Evolutionary conservation across 2,329 filamentous ascomycete genomes (phyloP).

Genomic region (Penicillium brasilianum): DNA sequence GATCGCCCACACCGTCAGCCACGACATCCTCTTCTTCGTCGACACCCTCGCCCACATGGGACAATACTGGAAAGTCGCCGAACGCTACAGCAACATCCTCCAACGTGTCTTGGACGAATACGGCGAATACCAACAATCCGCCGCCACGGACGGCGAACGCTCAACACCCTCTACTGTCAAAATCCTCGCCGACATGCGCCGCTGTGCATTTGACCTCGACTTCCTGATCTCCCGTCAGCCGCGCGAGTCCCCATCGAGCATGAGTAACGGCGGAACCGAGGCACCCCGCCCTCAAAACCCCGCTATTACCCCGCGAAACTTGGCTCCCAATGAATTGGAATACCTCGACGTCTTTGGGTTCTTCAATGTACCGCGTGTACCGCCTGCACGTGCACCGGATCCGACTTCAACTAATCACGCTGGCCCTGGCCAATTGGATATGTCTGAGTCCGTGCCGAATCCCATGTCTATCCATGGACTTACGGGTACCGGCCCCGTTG

Average conservation of each 20-base stretch:
- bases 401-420: slow-evolving; percentile 28
- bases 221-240: slow-evolving; percentile 87
- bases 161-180: slow-evolving; percentile 81
- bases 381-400: slow-evolving; percentile 44
- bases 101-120: slow-evolving; percentile 87
- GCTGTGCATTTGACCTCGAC: slow-evolving; percentile 88
- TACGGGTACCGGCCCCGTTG: slow-evolving; percentile 30
- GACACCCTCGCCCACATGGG: slow-evolving; percentile 82
- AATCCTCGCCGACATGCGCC: slow-evolving; percentile 88
- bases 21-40: slow-evolving; percentile 80
- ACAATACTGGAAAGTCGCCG: slow-evolving; percentile 82
- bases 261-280: slow-evolving; percentile 30
- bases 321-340: slow-evolving; percentile 81
- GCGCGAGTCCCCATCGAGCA: slow-evolving; percentile 46
- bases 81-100: slow-evolving; percentile 78
- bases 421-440: slow-evolving; percentile 28
- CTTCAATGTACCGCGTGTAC: slow-evolving; percentile 84
- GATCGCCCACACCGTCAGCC: slow-evolving; percentile 80
- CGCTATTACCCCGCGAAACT: slow-evolving; percentile 62
- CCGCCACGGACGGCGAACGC: slow-evolving; percentile 67
- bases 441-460: slow-evolving; percentile 34
- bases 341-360: slow-evolving; percentile 94
- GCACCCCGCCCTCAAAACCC: slow-evolving; percentile 10
- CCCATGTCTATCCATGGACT: slow-evolving; percentile 46
- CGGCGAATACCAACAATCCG: slow-evolving; percentile 71